Percentiles rank a stretch among this genome's conserved stretches.
These are phyloP conservation scores for Podaxis pistillaris DNA, from an alignment of 768 basidiomycete species.

Conservation along the genomic window DNA sequence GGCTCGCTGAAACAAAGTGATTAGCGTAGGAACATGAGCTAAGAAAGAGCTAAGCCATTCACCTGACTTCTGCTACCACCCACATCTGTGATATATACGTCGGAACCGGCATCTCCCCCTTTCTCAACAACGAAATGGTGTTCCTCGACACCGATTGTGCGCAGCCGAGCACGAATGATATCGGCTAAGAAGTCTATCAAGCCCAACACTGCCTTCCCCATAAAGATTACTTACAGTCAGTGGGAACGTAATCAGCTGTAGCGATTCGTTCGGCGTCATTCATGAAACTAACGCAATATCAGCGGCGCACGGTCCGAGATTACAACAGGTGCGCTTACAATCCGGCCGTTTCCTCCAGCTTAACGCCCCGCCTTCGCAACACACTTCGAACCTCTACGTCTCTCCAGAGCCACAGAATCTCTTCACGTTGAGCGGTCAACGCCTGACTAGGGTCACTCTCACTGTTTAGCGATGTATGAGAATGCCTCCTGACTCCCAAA, in stretches of 20 bases:
- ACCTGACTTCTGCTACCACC: conserved; percentile 60
- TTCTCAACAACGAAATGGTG: conserved; percentile 60
- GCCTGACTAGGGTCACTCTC: conserved; percentile 50
- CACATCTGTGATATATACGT: conserved; percentile 71
- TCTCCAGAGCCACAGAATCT: conserved; percentile 63
- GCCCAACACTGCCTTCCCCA: not conserved
- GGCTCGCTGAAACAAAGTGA: conserved; percentile 38
- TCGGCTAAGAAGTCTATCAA: conserved; percentile 41
- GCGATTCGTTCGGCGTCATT: conserved; percentile 66
- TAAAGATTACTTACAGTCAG: conserved; percentile 48
- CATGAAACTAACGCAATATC: conserved; percentile 52
- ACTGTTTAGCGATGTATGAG: conserved; percentile 23
- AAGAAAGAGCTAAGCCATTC: conserved; percentile 4
- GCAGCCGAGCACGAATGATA: conserved; percentile 71
- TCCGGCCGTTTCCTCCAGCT: conserved; percentile 62
- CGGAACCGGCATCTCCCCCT: conserved; percentile 42
- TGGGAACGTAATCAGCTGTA: conserved; percentile 53
- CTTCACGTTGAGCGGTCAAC: conserved; percentile 52
- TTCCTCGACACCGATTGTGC: conserved; percentile 75
- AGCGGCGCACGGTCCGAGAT: not conserved
- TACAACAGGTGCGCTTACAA: conserved; percentile 50
- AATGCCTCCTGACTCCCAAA: conserved; percentile 16
- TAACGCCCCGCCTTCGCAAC: conserved; percentile 46
- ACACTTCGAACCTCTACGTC: conserved; percentile 52
- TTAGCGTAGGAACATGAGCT: not conserved